phyloP scores from a whole-genome alignment of 2,329 filamentous ascomycete genomes.

The Penicillium thymicola region DNA sequence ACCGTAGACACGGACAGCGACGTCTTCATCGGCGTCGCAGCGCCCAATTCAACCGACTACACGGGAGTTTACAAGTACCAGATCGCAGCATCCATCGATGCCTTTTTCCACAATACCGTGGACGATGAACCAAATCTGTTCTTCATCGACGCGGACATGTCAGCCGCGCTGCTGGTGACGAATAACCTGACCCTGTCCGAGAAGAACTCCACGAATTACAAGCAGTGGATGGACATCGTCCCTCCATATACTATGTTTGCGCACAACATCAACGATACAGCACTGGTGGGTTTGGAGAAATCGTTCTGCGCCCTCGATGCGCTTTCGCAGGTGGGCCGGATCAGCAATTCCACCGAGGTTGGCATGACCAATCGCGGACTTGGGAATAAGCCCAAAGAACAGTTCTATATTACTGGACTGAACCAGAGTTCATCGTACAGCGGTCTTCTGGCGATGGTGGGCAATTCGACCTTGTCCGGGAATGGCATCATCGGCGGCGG shows the following conservation, averaged over 20 bases:
- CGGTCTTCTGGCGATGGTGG: slow-evolving; percentile 66
- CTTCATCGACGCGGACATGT: slow-evolving; percentile 81
- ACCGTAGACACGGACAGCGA: slow-evolving; percentile 61
- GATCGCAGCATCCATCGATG: slow-evolving; percentile 77
- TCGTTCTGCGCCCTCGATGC: slow-evolving; percentile 79
- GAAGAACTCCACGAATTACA: slow-evolving; percentile 48
- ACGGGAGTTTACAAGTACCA: slow-evolving; percentile 72
- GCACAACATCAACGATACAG: slow-evolving; percentile 56
- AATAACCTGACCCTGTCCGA: slow-evolving; percentile 58
- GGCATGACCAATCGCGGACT: slow-evolving; percentile 67
- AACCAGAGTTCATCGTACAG: slow-evolving; percentile 69
- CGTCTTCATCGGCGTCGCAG: slow-evolving; percentile 73
- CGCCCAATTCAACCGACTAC: slow-evolving; percentile 63
- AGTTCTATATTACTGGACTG: slow-evolving; percentile 78
- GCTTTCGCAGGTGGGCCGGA: slow-evolving; percentile 62
- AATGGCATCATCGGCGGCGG: slow-evolving; percentile 64
- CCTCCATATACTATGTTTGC: slow-evolving; percentile 77
- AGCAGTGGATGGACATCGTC: slow-evolving; percentile 56
- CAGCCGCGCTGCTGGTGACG: slow-evolving; percentile 74
- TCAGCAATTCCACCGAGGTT: slow-evolving; percentile 56
- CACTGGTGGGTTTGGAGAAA: slow-evolving; percentile 66
- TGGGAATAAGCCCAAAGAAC: slow-evolving; percentile 71
- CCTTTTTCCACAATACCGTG: slow-evolving; percentile 65
- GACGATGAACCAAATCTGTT: slow-evolving; percentile 57
- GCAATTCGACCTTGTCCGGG: slow-evolving; percentile 54